A percentile compares a stretch with the other conserved stretches of the same genome.
Evolutionary conservation across 106 monocot genomes (phyloP).

Genomic region (Cymbidium sinense): DNA sequence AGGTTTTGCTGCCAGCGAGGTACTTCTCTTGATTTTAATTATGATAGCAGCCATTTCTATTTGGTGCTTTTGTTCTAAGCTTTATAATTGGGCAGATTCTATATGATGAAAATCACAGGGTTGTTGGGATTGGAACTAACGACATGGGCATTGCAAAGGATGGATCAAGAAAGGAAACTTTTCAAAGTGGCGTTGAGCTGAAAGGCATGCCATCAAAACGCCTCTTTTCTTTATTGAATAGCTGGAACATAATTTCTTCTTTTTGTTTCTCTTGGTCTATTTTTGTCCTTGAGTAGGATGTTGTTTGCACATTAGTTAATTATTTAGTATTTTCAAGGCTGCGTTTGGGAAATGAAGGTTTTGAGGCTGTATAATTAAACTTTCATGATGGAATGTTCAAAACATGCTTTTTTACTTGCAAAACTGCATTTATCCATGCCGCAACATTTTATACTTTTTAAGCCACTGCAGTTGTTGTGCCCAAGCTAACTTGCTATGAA

Average conservation of each 20-base stretch:
- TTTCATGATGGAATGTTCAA: not conserved
- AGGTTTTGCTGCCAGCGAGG: conserved; percentile 98
- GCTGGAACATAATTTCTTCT: not conserved
- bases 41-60: not conserved
- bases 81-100: conserved; percentile 65
- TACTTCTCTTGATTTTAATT: conserved; percentile 12
- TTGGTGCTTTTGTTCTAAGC: conserved; percentile 16
- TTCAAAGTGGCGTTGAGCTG: conserved; percentile 86
- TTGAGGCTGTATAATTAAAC: not conserved
- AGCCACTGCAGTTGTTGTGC: no score
- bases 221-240: not conserved
- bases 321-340: not conserved
- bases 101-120: conserved; percentile 77
- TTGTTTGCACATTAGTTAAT: conserved; percentile 3
- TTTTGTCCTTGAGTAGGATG: not conserved
- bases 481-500: not conserved
- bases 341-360: not conserved
- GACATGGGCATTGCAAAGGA: conserved; percentile 97
- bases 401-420: not conserved
- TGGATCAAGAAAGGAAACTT: conserved; percentile 90
- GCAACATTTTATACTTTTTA: not conserved
- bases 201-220: conserved; percentile 43
- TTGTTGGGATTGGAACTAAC: conserved; percentile 85
- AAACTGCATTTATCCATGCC: not conserved
- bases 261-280: not conserved